phyloP scores from a whole-genome alignment of 2,329 filamentous ascomycete species.

The Fusarium brevicatenulatum region DNA sequence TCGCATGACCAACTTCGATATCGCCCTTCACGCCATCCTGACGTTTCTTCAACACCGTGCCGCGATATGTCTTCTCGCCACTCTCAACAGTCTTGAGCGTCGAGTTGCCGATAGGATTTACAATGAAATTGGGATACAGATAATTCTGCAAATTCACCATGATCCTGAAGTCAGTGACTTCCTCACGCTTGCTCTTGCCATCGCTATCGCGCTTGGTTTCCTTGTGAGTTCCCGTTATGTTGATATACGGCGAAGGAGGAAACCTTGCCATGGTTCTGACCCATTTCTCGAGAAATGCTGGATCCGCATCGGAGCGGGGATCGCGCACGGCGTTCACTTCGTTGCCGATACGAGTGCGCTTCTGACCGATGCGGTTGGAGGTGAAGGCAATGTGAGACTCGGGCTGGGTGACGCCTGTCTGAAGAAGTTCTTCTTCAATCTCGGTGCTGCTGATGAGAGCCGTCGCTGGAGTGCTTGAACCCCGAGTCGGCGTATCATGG shows the following conservation, averaged over 20 bases:
- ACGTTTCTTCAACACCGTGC: slow-evolving; percentile 28
- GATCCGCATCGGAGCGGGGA: slow-evolving; percentile 27
- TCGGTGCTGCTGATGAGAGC: not conserved
- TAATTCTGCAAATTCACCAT: slow-evolving; percentile 38
- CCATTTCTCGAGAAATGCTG: slow-evolving; percentile 23
- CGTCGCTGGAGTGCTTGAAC: not conserved
- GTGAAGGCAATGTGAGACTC: slow-evolving; percentile 17
- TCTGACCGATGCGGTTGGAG: slow-evolving; percentile 23
- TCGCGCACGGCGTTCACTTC: slow-evolving; percentile 29
- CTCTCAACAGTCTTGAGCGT: slow-evolving; percentile 26
- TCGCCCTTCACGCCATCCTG: slow-evolving; percentile 27
- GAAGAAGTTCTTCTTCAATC: not conserved
- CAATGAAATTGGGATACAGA: slow-evolving; percentile 34
- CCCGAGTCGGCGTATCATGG: not conserved
- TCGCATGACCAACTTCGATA: slow-evolving; percentile 32
- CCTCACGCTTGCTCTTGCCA: slow-evolving; percentile 22
- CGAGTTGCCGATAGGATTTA: not conserved
- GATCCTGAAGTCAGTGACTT: slow-evolving; percentile 33
- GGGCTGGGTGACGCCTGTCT: not conserved
- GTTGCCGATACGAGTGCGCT: slow-evolving; percentile 29
- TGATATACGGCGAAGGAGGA: slow-evolving; percentile 35
- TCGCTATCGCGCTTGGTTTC: slow-evolving; percentile 29
- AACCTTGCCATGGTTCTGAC: slow-evolving; percentile 13
- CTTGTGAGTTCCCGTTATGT: slow-evolving; percentile 27
- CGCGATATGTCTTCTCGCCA: slow-evolving; percentile 37